Base-by-base conservation (phyloP, 176 grass and related monocot genomes). In the Panicum miliaceum region DNA sequence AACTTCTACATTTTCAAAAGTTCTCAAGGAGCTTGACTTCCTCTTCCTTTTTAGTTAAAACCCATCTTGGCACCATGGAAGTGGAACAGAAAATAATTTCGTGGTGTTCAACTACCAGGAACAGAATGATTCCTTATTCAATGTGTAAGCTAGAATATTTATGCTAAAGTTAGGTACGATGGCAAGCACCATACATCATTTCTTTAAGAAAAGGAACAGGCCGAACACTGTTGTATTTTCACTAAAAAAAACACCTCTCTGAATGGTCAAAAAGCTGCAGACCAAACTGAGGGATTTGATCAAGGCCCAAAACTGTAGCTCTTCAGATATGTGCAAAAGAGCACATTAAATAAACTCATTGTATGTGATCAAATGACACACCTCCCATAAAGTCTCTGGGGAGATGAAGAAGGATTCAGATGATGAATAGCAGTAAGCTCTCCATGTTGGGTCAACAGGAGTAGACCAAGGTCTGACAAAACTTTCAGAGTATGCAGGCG, bases 301-400 rank as follows among this genome's bases (percentile, higher is more conserved):
- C 0, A 5, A 86, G 82, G 14, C 19, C 48, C 36, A 9, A 64
- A 86, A 82, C 26, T 19, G 27, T 43, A 78, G 38, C 5, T 22
- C 38, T 41, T 72, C 32, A 65, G 7, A 56, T 27, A 72, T 35
- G 59, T 23, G 48, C 68, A 34, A 41, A 75, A 82, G 56, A 26
- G 0, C 34, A 13, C 73, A 75, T 36, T 58, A 83, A 73, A 63
- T 47, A 73, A 45, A 5, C 47, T 73, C 16, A 65, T 61, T 71
- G 45, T 26, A 18, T n/a, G 32, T 76, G 65, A 32, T 86, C 72
- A 11, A 37, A 48, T 73, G 47, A 80, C 76, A 86, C 63, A 98
- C 96, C 93, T 98, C 93, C 96, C 96, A 98, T 74, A 98, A 90
- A 79, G 88, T 90, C 69, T 96, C 81, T 61, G 96, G 89, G 63